Evolutionary conservation across 2,329 filamentous ascomycete species (phyloP).

Genomic region (Fusarium gaditjirri): DNA sequence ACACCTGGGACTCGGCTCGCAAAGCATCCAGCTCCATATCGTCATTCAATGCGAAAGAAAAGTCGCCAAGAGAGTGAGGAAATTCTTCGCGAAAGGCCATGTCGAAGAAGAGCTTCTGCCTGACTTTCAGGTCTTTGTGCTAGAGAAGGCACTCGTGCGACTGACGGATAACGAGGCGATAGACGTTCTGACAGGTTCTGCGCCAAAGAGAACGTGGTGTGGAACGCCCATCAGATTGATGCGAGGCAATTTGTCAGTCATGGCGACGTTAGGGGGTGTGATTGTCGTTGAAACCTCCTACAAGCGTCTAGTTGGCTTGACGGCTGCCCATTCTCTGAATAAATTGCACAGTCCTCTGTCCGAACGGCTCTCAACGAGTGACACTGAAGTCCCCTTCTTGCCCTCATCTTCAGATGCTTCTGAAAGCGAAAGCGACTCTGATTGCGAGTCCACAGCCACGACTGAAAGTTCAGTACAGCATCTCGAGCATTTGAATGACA

Average conservation of each 20-base stretch:
- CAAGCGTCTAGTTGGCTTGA: background rate
- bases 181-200: background rate
- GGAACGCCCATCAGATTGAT: background rate
- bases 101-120: background rate
- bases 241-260: background rate
- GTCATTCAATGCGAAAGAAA: background rate
- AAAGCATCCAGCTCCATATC: background rate
- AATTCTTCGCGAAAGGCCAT: background rate
- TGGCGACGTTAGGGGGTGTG: background rate
- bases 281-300: background rate
- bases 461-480: background rate
- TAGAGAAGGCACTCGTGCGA: background rate
- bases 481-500: background rate
- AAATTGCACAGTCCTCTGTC: fast-evolving
- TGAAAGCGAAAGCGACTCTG: background rate
- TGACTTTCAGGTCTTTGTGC: background rate
- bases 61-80: background rate
- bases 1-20: background rate
- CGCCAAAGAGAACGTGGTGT: background rate
- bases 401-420: background rate
- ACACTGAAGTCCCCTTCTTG: background rate
- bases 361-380: fast-evolving
- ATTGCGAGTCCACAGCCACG: background rate
- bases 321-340: background rate
- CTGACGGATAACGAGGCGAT: fast-evolving